Percentiles rank a stretch among this genome's conserved stretches.
These are phyloP conservation scores for Syncephalastrum contaminatum DNA, from an alignment of 371 early-diverging fungal species.

Conservation along the genomic window DNA sequence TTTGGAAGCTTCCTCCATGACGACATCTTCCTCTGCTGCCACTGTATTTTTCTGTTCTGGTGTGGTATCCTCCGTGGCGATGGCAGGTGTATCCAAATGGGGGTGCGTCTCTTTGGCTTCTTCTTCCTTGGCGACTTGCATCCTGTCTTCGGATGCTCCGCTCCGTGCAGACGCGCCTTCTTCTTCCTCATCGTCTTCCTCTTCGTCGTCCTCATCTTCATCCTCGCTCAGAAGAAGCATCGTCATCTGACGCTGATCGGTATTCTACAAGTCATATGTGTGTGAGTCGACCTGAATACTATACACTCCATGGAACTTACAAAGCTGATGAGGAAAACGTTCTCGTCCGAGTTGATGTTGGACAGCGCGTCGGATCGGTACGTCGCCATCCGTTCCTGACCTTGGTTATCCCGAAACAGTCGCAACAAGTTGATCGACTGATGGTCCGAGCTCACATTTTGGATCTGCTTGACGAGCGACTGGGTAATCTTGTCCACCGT, in stretches of 20 bases:
- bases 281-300: too few species aligned
- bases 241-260: constrained; percentile 65
- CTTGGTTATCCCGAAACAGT: constrained; percentile 24
- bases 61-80: too few species aligned
- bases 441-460: constrained; percentile 39
- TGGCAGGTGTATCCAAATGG: too few species aligned
- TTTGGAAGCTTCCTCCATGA: too few species aligned
- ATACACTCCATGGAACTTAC: constrained; percentile 45
- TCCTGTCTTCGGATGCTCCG: too few species aligned
- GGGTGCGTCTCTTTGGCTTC: too few species aligned
- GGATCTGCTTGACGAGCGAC: constrained; percentile 65
- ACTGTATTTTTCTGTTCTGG: too few species aligned
- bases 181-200: constrained; percentile 69
- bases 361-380: constrained; percentile 82
- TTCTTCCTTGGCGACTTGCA: too few species aligned
- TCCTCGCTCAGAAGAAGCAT: constrained; percentile 84
- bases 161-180: constrained; percentile 61
- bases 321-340: constrained; percentile 82
- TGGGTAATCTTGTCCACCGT: constrained; percentile 87
- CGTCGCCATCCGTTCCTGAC: constrained; percentile 27
- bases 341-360: constrained; percentile 76
- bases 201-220: constrained; percentile 70
- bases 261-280: too few species aligned
- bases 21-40: too few species aligned
- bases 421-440: constrained; percentile 35